Evolutionary conservation across 139 green algal species (phyloP).

Genomic region (Chlamydomonas applanata): DNA sequence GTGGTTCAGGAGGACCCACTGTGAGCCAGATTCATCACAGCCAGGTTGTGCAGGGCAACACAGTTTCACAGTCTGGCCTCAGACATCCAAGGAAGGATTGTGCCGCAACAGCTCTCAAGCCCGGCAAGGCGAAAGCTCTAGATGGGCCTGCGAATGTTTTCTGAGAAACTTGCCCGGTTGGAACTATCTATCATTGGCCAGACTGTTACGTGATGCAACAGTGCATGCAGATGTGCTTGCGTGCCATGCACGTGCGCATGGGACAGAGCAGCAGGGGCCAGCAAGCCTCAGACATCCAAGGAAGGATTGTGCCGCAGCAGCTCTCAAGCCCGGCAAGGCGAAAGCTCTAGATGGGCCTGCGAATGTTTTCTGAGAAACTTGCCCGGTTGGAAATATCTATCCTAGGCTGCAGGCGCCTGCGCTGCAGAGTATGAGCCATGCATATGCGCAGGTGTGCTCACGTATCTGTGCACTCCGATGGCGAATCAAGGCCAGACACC

Average conservation of each 20-base stretch:
- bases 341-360: slow-evolving; percentile 68
- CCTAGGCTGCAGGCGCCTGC: slow-evolving; percentile 17
- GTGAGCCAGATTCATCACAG: too few species aligned
- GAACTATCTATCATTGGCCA: slow-evolving; percentile 48
- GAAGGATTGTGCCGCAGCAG: slow-evolving; percentile 63
- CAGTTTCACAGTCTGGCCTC: slow-evolving; percentile 21
- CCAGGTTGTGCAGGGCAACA: neutral
- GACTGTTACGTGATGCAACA: too few species aligned
- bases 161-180: slow-evolving; percentile 55
- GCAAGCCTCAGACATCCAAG: slow-evolving; percentile 66
- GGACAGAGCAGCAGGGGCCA: neutral
- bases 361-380: slow-evolving; percentile 69
- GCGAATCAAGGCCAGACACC: neutral
- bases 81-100: slow-evolving; percentile 73
- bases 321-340: slow-evolving; percentile 69
- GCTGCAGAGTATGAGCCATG: neutral
- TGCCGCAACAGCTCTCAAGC: slow-evolving; percentile 71
- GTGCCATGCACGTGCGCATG: neutral
- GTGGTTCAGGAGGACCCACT: too few species aligned
- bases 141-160: slow-evolving; percentile 69
- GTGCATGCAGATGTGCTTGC: neutral
- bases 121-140: slow-evolving; percentile 68
- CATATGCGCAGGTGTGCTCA: neutral
- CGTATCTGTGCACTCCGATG: neutral
- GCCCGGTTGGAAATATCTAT: slow-evolving; percentile 55